These are phyloP conservation scores for Pseudonitzschia delicatissima DNA, from an alignment of 108 stramenopile genomes.

Conservation along the genomic window DNA sequence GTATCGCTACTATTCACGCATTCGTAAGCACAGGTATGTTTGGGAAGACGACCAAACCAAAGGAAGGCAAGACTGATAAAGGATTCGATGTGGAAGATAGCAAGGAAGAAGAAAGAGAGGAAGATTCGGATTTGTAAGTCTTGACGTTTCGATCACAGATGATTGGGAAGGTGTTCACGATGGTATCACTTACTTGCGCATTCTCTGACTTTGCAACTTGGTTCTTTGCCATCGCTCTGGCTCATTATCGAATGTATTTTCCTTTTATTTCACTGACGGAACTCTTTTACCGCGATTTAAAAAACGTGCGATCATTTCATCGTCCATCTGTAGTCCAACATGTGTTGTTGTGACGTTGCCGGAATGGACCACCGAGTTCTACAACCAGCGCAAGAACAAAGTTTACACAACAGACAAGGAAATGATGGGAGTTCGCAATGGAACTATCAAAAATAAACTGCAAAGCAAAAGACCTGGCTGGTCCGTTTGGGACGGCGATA, in stretches of 20 bases:
- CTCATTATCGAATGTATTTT: neutral
- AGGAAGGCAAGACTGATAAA: too few relatives aligned
- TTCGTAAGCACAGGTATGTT: neutral
- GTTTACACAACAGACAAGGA: conserved; percentile 65
- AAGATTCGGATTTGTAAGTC: neutral
- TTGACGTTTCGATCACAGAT: too few relatives aligned
- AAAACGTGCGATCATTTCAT: too few relatives aligned
- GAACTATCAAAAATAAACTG: conserved; percentile 62
- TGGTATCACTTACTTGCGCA: too few relatives aligned
- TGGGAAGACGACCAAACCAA: neutral
- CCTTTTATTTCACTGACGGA: neutral
- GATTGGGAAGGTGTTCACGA: too few relatives aligned
- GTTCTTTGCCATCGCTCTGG: neutral
- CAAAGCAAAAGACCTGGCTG: conserved; percentile 66
- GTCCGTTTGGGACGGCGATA: conserved; percentile 82
- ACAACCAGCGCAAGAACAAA: conserved; percentile 39
- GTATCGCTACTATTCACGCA: neutral
- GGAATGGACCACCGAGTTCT: conserved; percentile 50
- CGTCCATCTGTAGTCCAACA: neutral
- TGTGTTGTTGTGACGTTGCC: conserved; percentile 42
- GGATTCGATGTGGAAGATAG: too few relatives aligned
- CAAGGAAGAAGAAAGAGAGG: neutral
- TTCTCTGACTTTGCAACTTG: too few relatives aligned
- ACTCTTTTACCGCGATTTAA: too few relatives aligned
- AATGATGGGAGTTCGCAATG: conserved; percentile 81